Base-by-base conservation (phyloP, 495 filamentous ascomycete species). In the Aspergillus panamensis region DNA sequence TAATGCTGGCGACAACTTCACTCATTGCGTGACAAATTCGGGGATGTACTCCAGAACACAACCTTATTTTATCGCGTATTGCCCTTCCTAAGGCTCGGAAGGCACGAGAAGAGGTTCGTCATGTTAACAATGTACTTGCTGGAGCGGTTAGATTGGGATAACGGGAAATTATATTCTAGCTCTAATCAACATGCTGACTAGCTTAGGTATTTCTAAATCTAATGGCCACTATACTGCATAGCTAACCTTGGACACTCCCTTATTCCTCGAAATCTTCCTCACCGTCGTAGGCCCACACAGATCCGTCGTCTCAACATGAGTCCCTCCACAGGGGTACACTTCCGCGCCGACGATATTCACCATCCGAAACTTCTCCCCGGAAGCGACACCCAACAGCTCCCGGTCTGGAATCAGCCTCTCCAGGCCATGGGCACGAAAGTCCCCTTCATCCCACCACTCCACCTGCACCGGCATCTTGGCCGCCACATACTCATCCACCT, bases 291-390 rank as follows among this genome's bases (percentile, higher is more conserved):
- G 72, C 13, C 83, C 84, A 57, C 78, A 80, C 43, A 71, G 48
- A 58, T 77, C 69, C 42, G 80, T 82, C 17, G 67, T 78, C 25
- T 75, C 68, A 14, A 88, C 82, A 70, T 88, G 85, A 39, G 85
- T 88, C 0, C 85, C 84, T 4, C 85, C 85, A 60, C 85, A 88
- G 1, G 84, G 84, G 69, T 86, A 85, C 33, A 72, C 75, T 65
- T 82, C 84, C 21, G 76, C 74, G 0, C 83, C 84, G 10, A 79
- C 76, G 56, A 86, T 84, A 55, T 78, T 77, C 20, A 86, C 84
- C 6, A 77, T 70, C 42, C 76, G 67, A 19, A 73, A 79, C 64
- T 78, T 80, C 66, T 81, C 78, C 16, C 72, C 77, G 4, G 74
- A 65, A 1, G 75, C 66, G 63, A 79, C 69, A 19, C 32, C 47